Evolutionary conservation across 345 rosid genomes (phyloP).

Genomic region (Populus nigra): DNA sequence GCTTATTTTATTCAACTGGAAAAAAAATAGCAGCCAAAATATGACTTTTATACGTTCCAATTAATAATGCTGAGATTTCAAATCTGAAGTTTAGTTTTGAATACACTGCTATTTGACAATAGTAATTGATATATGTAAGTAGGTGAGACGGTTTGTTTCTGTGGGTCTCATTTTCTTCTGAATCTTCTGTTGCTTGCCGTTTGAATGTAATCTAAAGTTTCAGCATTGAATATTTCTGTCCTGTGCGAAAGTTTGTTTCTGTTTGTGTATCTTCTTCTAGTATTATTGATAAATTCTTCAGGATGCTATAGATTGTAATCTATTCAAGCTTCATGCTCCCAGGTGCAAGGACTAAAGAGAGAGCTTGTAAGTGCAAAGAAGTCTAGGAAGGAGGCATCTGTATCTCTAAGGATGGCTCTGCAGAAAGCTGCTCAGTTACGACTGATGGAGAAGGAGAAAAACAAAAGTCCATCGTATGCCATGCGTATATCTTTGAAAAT

Average conservation of each 20-base stretch:
- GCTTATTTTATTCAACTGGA: background rate
- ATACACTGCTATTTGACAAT: background rate
- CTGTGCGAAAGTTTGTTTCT: too few species aligned
- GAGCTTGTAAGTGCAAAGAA: slow-evolving; percentile 76
- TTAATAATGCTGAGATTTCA: too few species aligned
- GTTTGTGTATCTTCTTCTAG: background rate
- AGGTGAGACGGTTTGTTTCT: background rate
- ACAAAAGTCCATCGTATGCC: slow-evolving; percentile 96
- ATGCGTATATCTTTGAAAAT: slow-evolving; percentile 95
- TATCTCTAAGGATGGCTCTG: slow-evolving; percentile 65
- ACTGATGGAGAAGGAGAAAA: slow-evolving; percentile 92
- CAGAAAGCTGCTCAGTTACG: slow-evolving; percentile 93
- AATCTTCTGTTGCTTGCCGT: background rate
- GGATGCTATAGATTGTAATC: background rate
- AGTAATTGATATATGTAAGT: too few species aligned
- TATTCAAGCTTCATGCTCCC: slow-evolving; percentile 18
- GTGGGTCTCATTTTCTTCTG: background rate
- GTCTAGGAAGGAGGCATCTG: slow-evolving; percentile 74
- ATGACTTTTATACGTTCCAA: background rate
- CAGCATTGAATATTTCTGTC: background rate
- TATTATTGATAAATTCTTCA: background rate
- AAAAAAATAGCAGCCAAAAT: background rate
- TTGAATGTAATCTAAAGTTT: background rate
- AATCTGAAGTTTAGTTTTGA: background rate
- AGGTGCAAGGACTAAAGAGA: slow-evolving; percentile 81